Percentiles rank a stretch among this genome's conserved stretches.
These are phyloP conservation scores for Mycosphaerelloides madeirae DNA, from an alignment of 2,329 filamentous ascomycete genomes.

Conservation along the genomic window DNA sequence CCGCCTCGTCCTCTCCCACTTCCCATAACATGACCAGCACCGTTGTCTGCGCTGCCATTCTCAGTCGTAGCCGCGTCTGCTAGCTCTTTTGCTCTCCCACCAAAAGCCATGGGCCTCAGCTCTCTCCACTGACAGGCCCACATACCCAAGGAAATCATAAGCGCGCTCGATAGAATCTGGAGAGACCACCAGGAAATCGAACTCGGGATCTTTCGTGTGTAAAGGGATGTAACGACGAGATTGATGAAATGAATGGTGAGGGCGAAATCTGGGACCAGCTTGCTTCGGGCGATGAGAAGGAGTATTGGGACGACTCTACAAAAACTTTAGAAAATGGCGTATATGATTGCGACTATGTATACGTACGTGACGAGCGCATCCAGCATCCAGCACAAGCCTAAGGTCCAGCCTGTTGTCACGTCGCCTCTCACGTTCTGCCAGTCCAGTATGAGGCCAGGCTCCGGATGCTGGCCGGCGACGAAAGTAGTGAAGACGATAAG, in stretches of 20 bases:
- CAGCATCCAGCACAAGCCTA: conserved; percentile 63
- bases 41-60: conserved; percentile 30
- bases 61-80: conserved; percentile 14
- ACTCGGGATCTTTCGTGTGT: conserved; percentile 69
- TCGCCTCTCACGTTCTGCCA: conserved; percentile 63
- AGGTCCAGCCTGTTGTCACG: conserved; percentile 65
- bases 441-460: conserved; percentile 55
- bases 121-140: conserved; percentile 93
- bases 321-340: background rate
- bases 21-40: conserved; percentile 37
- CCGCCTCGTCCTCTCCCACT: conserved; percentile 37
- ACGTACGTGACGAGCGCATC: conserved; percentile 61
- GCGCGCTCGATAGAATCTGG: conserved; percentile 54
- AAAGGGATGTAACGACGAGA: conserved; percentile 70
- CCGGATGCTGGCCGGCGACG: conserved; percentile 58
- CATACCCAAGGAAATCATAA: conserved; percentile 70
- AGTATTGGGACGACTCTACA: conserved; percentile 76
- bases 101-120: conserved; percentile 81
- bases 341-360: background rate
- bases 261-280: conserved; percentile 92
- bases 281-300: conserved; percentile 77
- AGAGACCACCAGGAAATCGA: conserved; percentile 83
- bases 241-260: conserved; percentile 83
- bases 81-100: conserved; percentile 47
- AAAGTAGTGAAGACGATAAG: conserved; percentile 65